Percentiles rank a stretch among this genome's conserved stretches.
These are phyloP conservation scores for Candida freyschussii DNA, from an alignment of 1,139 yeast genomes.

Conservation along the genomic window DNA sequence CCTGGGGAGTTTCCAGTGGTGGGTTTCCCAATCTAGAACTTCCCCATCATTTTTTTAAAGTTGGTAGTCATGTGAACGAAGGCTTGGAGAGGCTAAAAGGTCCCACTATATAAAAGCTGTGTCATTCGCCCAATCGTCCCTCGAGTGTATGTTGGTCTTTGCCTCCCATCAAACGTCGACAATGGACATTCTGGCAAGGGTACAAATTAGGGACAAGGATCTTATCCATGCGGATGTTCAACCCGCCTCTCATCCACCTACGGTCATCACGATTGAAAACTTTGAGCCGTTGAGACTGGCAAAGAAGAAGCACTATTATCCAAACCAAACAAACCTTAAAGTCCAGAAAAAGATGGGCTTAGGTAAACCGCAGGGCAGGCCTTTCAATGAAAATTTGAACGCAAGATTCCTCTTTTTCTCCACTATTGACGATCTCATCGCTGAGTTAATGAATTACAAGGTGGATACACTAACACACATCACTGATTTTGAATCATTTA, in stretches of 20 bases:
- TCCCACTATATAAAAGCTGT: too few relatives aligned
- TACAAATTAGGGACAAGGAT: constrained; percentile 1
- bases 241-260: constrained; percentile 23
- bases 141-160: too few relatives aligned
- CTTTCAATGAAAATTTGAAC: constrained; percentile 32
- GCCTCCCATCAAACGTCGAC: neutral
- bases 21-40: too few relatives aligned
- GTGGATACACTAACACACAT: constrained; percentile 12
- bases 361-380: constrained; percentile 35
- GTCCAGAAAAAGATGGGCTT: constrained; percentile 17
- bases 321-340: constrained; percentile 10
- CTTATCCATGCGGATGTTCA: neutral
- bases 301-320: constrained; percentile 25
- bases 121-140: too few relatives aligned
- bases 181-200: neutral
- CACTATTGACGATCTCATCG: constrained; percentile 21
- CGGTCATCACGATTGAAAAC: constrained; percentile 18
- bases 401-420: constrained; percentile 29
- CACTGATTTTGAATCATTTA: constrained; percentile 11
- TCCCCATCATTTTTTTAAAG: too few relatives aligned
- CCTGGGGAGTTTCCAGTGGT: too few relatives aligned
- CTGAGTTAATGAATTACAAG: constrained; percentile 16
- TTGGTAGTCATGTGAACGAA: too few relatives aligned
- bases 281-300: constrained; percentile 24
- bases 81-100: too few relatives aligned